Percentiles rank a stretch among this genome's conserved stretches.
phyloP scores from a whole-genome alignment of 2,329 filamentous ascomycete genomes.

The Harringtonia aguacate region DNA sequence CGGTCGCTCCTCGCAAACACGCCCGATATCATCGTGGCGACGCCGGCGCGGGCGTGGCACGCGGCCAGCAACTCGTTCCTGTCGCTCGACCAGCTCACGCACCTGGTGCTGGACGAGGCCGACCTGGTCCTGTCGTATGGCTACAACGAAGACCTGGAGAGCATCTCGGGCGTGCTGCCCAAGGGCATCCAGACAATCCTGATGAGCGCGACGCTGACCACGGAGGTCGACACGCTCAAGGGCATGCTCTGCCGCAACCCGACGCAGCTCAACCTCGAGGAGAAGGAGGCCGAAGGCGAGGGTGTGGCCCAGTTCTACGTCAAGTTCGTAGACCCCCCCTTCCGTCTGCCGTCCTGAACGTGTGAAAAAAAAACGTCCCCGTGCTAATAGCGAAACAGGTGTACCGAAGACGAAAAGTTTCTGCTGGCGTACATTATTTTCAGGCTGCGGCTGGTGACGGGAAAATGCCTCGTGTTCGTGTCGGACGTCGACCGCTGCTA shows the following conservation, averaged over 20 bases:
- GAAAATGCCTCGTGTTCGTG: conserved; percentile 67
- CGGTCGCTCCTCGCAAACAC: conserved; percentile 73
- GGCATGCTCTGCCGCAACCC: conserved; percentile 77
- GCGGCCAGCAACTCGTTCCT: conserved; percentile 67
- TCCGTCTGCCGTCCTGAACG: background rate
- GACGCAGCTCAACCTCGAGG: conserved; percentile 69
- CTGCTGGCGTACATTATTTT: conserved; percentile 88
- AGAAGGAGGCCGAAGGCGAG: conserved; percentile 65
- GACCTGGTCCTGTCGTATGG: conserved; percentile 91
- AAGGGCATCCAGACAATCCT: conserved; percentile 82
- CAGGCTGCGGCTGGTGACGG: conserved; percentile 87
- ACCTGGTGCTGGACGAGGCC: conserved; percentile 86
- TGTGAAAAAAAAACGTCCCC: conserved; percentile 8
- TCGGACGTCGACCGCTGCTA: conserved; percentile 83
- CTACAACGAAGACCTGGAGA: conserved; percentile 81
- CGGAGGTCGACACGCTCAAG: conserved; percentile 75
- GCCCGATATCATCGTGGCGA: conserved; percentile 85
- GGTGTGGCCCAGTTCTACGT: conserved; percentile 81
- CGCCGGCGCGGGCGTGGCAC: conserved; percentile 71
- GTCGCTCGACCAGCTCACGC: conserved; percentile 57
- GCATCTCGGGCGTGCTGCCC: conserved; percentile 65
- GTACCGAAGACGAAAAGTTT: conserved; percentile 96
- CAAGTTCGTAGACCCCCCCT: conserved; percentile 36
- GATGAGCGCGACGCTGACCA: conserved; percentile 83
- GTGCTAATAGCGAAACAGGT: conserved; percentile 40